Base-by-base conservation (phyloP, 2,329 filamentous ascomycete species). In the Dactylonectria estremocensis region DNA sequence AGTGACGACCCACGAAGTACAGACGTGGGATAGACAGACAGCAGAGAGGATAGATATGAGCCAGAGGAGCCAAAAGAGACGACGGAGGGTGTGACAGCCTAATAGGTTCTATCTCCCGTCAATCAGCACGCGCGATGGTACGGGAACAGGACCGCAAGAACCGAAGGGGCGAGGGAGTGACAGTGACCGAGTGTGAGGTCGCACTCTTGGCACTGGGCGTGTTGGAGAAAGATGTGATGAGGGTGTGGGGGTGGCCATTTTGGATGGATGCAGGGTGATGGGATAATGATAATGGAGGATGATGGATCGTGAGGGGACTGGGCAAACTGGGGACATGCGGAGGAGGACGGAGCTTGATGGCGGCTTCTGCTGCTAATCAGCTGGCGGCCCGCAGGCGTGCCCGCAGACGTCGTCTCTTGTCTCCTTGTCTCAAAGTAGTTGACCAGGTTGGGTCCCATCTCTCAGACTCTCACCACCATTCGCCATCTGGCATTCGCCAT, bases 321-420 rank as follows among this genome's bases (percentile, higher is more conserved):
- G 46, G 31, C n/a, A n/a, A 37, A 55, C 50, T 61, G 62, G 50
- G 49, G 62, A 55, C 57, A 31, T 60, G 46, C 46, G 46, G 57
- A 60, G 57, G 57, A 50, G 57, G 56, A 45, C 56, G 56, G 40
- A 45, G 40, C 56, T 49, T 20, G 28, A 59, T 50, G 18, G 18
- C 3, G 18, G 33, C 33, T 49, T 11, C 66, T 20, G 33, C 33
- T 49, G 18, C 66, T 73, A 74, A 75, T 74, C 73, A 71, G 71
- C 60, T 68, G 58, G 40, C 58, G 46, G 65, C 58, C 58, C 53
- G 59, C 52, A 61, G 64, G 61, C 24, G 63, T 62, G 61, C 68
- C 68, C 65, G 61, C 57, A 58, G 46, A 58, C 49, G 66, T 70
- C 55, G 61, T 53, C 61, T 71, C 63, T 65, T 68, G 64, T 69